Conservation (phyloP, 768 basidiomycete species). For the Tubosaeta sp. region DNA sequence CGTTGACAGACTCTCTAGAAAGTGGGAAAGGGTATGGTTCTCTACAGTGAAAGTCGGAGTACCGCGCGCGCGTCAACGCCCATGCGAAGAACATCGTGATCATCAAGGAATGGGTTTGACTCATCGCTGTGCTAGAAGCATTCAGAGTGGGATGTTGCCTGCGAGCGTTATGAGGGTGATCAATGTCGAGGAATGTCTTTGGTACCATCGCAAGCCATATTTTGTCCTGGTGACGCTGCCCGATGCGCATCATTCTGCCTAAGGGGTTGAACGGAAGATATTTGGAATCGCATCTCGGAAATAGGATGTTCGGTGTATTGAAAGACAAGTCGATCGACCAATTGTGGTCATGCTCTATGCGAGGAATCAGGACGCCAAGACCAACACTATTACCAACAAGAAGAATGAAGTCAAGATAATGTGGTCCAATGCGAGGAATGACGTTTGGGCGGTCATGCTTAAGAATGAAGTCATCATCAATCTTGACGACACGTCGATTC, state of each 20-base stretch:
- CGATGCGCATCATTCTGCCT: background rate
- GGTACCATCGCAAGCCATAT: background rate
- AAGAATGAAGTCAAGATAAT: background rate
- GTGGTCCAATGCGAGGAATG: background rate
- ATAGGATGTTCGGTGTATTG: background rate
- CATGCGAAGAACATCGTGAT: background rate
- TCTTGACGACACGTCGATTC: too few relatives aligned
- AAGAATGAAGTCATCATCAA: too few relatives aligned
- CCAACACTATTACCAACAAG: background rate
- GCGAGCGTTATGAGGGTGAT: background rate
- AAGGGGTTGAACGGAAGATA: background rate
- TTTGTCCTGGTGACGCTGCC: background rate
- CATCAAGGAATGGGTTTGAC: background rate
- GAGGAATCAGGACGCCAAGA: background rate
- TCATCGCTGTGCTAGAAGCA: background rate
- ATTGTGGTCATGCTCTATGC: background rate
- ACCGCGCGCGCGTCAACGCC: too few relatives aligned
- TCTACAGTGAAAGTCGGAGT: too few relatives aligned
- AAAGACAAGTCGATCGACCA: background rate
- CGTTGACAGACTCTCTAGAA: too few relatives aligned
- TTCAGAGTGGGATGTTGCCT: background rate
- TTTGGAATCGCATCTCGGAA: background rate
- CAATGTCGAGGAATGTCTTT: background rate
- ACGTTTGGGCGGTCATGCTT: background rate
- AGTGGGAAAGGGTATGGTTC: too few relatives aligned